Conservation (phyloP, 345 rosid genomes). For the Syzygium oleosum region DNA sequence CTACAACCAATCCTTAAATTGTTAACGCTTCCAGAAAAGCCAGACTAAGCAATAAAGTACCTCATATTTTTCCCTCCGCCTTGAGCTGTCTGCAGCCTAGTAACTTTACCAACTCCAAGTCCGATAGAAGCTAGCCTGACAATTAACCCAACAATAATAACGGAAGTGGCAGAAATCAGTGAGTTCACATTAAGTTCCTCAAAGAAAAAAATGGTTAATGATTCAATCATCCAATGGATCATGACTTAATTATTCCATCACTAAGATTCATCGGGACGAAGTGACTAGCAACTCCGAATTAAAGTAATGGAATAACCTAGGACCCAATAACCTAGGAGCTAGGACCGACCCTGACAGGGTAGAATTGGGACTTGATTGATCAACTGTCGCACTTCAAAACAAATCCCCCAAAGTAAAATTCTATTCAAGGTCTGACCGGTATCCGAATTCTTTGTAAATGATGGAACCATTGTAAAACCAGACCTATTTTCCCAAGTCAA, state of each 20-base stretch:
- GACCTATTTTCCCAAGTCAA: not conserved
- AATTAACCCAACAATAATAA: not conserved
- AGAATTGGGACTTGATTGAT: not conserved
- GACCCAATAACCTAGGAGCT: too few relatives aligned
- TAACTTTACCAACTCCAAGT: slow-evolving; percentile 4
- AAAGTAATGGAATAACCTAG: not conserved
- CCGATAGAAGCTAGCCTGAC: slow-evolving; percentile 8
- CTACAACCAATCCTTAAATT: not conserved
- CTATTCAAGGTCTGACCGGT: not conserved
- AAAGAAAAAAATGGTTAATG: not conserved
- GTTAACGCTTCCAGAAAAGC: not conserved
- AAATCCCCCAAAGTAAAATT: not conserved
- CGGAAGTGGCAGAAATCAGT: not conserved
- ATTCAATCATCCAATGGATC: not conserved
- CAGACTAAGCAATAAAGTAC: not conserved
- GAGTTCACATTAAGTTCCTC: not conserved
- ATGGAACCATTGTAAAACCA: not conserved
- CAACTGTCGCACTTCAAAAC: not conserved
- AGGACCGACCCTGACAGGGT: not conserved
- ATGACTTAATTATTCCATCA: not conserved
- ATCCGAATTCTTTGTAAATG: not conserved
- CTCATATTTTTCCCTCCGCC: not conserved
- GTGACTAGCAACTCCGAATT: not conserved
- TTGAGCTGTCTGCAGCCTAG: not conserved
- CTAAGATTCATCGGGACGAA: not conserved